Base-by-base conservation (phyloP, 2,329 filamentous ascomycete genomes). In the Venturia oleaginea region DNA sequence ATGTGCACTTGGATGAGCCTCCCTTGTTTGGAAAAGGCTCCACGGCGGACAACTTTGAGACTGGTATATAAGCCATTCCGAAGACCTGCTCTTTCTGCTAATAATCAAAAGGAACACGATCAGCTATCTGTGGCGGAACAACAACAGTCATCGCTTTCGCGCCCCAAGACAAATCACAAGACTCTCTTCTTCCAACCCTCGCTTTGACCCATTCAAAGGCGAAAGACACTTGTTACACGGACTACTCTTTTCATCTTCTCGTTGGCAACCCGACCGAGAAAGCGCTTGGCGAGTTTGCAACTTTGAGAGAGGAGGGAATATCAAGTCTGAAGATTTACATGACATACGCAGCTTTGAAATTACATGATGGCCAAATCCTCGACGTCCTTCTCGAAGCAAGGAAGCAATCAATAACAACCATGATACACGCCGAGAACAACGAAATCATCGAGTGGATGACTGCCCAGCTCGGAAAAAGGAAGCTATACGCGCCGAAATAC, bases 381-480 rank as follows among this genome's bases (percentile, higher is more conserved):
- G 76, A 78, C 40, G 79, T 84, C 15, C 71, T 86, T 62, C 76
- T 83, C 65, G 75, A 72, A 5, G 75, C 77, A 11, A 77, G 80
- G 15, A 73, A 75, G 2, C 71, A 77, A 1, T 76, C 76, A 2
- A 78, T 81, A 68, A 80, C 78, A 15, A 80, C 78, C 38, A 79
- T 81, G 78, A 76, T 81, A 19, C 79, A 81, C 65, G 78, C 79
- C 5, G 79, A 81, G 67, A 79, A 79, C 67, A 74, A 76, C 66
- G 78, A 80, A 65, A 77, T 81, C 68, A 79, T 84, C 42, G 76
- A 81, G 61, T 83, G 80, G 81, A 79, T 83, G 66, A 83, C 81
- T 1, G 76, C 77, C 43, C 79, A 81, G 62, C 77, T 84, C 17
- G 81, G 83, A 66, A 76, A 78, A 59, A 74, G 76, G 37, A 75